A percentile compares a stretch with the other conserved stretches of the same genome.
Conservation (phyloP, 1,284 basidiomycete genomes). For the Leucoagaricus sp. region DNA sequence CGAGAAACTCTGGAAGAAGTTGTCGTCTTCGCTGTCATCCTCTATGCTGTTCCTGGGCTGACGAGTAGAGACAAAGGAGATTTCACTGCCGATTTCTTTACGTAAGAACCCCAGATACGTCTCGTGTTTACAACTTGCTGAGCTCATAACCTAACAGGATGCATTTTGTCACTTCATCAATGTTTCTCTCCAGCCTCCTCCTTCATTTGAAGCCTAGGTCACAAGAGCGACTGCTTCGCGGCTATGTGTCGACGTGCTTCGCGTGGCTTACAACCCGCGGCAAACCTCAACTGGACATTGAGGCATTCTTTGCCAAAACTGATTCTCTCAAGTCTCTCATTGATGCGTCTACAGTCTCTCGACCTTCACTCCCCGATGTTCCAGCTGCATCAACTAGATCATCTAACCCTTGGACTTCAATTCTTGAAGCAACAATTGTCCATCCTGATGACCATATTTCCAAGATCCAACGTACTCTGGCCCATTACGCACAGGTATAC, state of each 20-base stretch:
- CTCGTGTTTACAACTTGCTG: too few species aligned
- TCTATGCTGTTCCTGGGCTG: slow-evolving; percentile 43
- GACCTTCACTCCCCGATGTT: slow-evolving; percentile 26
- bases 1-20: slow-evolving; percentile 46
- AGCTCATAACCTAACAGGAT: too few species aligned
- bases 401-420: slow-evolving; percentile 57
- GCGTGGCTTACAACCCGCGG: slow-evolving; percentile 40
- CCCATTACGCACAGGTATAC: slow-evolving; percentile 47
- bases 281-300: slow-evolving; percentile 36
- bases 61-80: slow-evolving; percentile 21
- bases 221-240: slow-evolving; percentile 36
- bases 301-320: slow-evolving; percentile 34
- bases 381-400: neutral
- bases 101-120: too few species aligned
- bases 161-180: slow-evolving; percentile 48
- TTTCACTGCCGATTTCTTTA: slow-evolving; percentile 42
- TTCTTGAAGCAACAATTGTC: slow-evolving; percentile 44
- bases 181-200: slow-evolving; percentile 40
- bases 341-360: slow-evolving; percentile 16
- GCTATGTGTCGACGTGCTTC: slow-evolving; percentile 36
- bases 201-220: slow-evolving; percentile 31
- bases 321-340: slow-evolving; percentile 22
- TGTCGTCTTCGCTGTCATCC: slow-evolving; percentile 36
- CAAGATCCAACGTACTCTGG: slow-evolving; percentile 56
- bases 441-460: slow-evolving; percentile 62